These are phyloP conservation scores for Prunus padus DNA, from an alignment of 306 rosid genomes.

Conservation along the genomic window DNA sequence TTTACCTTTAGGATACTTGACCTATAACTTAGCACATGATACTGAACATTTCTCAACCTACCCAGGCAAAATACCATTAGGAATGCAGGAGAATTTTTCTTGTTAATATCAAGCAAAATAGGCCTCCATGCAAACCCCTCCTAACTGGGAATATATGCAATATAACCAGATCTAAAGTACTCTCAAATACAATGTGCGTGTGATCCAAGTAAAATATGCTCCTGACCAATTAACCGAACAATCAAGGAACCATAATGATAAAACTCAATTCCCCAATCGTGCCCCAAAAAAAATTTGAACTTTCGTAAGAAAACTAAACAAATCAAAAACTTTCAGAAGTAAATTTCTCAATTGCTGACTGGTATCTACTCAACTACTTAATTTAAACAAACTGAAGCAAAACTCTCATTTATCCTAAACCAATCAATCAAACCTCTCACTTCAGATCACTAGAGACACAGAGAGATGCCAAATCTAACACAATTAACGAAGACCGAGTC, in stretches of 20 bases:
- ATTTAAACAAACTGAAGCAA: neutral
- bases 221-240: neutral
- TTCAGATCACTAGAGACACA: neutral
- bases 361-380: neutral
- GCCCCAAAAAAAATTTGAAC: neutral
- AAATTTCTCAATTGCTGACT: neutral
- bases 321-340: neutral
- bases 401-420: neutral
- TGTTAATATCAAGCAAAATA: neutral
- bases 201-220: neutral
- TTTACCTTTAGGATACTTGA: neutral
- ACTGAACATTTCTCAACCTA: neutral
- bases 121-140: neutral
- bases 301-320: neutral
- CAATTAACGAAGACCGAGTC: constrained; percentile 10
- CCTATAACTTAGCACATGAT: neutral
- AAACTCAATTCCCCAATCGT: neutral
- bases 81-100: neutral
- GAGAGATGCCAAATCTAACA: constrained; percentile 14
- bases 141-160: neutral
- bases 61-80: neutral
- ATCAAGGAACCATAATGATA: neutral
- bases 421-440: constrained; percentile 5
- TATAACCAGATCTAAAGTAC: neutral
- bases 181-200: neutral